Conservation (phyloP, 805 yeast species). For the Yamadazyma akitaensis region DNA sequence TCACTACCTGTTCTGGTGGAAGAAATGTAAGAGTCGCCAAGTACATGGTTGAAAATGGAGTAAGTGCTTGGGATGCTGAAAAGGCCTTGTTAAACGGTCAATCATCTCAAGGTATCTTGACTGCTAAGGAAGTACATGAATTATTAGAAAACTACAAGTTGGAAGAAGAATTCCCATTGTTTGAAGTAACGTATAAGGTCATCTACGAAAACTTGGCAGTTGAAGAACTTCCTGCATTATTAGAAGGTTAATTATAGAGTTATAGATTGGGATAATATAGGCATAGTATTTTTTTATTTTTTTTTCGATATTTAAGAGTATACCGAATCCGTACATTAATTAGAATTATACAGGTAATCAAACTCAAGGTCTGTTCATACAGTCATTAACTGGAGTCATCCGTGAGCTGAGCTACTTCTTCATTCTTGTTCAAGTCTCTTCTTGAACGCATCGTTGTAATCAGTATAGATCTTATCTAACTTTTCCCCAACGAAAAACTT, state of each 20-base stretch:
- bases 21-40: slow-evolving; percentile 91
- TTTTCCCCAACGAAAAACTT: background rate
- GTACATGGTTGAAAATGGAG: slow-evolving; percentile 77
- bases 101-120: slow-evolving; percentile 92
- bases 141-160: slow-evolving; percentile 55
- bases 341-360: no score
- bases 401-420: no score
- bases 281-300: background rate
- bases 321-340: no score
- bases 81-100: slow-evolving; percentile 87
- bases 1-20: slow-evolving; percentile 97
- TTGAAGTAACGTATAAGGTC: slow-evolving; percentile 77
- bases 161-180: slow-evolving; percentile 74
- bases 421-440: background rate
- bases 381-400: no score
- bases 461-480: background rate
- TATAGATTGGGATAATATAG: background rate
- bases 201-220: slow-evolving; percentile 73
- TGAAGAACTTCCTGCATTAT: slow-evolving; percentile 68
- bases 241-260: slow-evolving; percentile 29
- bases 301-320: background rate
- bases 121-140: slow-evolving; percentile 88
- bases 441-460: background rate
- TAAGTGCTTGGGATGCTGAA: slow-evolving; percentile 78
- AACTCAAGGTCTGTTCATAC: no score